A percentile compares a stretch with the other conserved stretches of the same genome.
phyloP scores from a whole-genome alignment of 768 basidiomycete species.

The Phaeolepiota aurea region DNA sequence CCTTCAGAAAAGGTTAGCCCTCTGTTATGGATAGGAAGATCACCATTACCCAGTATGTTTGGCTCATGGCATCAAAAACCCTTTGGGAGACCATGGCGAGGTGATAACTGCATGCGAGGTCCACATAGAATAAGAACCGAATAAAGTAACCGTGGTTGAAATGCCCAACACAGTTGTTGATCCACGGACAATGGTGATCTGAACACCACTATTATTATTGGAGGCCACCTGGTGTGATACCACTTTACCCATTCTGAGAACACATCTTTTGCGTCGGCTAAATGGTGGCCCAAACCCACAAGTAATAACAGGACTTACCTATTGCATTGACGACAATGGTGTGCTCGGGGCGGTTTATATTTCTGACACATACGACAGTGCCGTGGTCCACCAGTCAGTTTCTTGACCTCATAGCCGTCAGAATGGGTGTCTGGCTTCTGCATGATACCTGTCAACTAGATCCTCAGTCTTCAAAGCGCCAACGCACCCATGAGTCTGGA shows the following conservation, averaged over 20 bases:
- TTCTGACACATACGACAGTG: constrained; percentile 81
- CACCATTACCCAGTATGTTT: not conserved
- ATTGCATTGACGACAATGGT: constrained; percentile 89
- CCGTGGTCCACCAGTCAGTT: constrained; percentile 71
- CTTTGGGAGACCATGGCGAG: constrained; percentile 71
- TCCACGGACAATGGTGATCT: constrained; percentile 93
- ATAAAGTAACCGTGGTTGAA: constrained; percentile 85
- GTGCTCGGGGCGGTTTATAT: constrained; percentile 84
- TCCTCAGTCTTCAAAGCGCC: too few species aligned
- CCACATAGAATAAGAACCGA: constrained; percentile 89
- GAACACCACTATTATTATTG: constrained; percentile 7
- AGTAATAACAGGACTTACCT: constrained; percentile 57
- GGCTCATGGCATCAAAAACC: constrained; percentile 37
- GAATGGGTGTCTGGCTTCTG: constrained; percentile 69
- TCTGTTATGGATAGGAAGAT: not conserved
- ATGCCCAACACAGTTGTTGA: constrained; percentile 92
- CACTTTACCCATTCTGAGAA: constrained; percentile 79
- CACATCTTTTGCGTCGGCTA: constrained; percentile 57
- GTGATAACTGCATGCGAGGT: constrained; percentile 85
- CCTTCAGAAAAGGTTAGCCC: constrained; percentile 29
- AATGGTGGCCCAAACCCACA: too few species aligned
- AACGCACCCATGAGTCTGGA: constrained; percentile 68
- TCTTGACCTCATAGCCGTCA: constrained; percentile 88
- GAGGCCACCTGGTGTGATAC: not conserved
- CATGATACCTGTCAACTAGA: not conserved